Evolutionary conservation across 1,284 basidiomycete genomes (phyloP), one percentile per base, ranked within the genome.

Genomic region (Naganishia sp.): DNA sequence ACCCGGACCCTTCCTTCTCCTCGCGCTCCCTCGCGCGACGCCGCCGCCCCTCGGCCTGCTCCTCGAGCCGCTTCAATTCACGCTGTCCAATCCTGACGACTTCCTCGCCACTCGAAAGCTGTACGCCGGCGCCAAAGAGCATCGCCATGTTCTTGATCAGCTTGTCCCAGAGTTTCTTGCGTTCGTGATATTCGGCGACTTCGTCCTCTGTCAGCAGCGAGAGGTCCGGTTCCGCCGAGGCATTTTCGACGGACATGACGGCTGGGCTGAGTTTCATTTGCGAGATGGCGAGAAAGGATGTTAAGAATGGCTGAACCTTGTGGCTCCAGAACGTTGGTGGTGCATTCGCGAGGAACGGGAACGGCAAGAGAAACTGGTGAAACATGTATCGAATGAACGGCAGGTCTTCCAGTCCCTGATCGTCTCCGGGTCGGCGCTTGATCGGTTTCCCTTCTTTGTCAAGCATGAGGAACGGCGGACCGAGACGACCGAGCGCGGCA

Each of bases 261-360:
- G 61, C 60, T 23, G 18, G 75, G 75, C 68, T 66, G 84, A 79
- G 71, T 73, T 21, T 72, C 64, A 51, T 74, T 79, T n/a, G 86
- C 84, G 50, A 94, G 82, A 74, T 92, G 1, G 89, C 83, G 15
- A 96, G 82, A 71, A 93, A 84, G 41, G 88, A 90, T 25, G 87
- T 86, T 65, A 93, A 83, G 78, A 96, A 96, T 0, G 94, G 93
- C 80, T 96, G 94, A 0, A 97, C 85, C 78, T 97, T 97, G 69
- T 88, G 86, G 0, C 89, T 87, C 81, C 94, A 97, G 80, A 97
- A 96, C 71, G 90, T 85, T 71, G 88, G 86, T 0, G 92, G 92
- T 0, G 92, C 92, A 0, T 88, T 82, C 53, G 87, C 85, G 75
- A 97, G 87, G 82, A 97, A 95, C 13, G 94, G 94, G 76, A 97